Base-by-base conservation (phyloP, 73 alveolate genomes). In the Paramecium caudatum region DNA sequence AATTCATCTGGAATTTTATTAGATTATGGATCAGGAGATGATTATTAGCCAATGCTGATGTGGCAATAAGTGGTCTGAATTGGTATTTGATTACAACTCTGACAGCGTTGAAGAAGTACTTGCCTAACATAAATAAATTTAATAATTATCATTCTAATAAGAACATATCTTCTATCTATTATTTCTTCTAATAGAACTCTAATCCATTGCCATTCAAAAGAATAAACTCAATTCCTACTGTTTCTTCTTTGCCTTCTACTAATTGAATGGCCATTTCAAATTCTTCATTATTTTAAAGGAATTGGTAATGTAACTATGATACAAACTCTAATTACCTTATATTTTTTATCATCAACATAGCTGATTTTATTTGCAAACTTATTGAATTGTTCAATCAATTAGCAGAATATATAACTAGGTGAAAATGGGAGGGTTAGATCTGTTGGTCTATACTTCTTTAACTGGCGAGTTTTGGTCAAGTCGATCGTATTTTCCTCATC, bases 111-210 rank as follows among this genome's bases (percentile, higher is more conserved):
- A 10, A 1, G 30, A 55, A 13, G 0, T 27, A 55, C 30, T 55
- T 55, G 45, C 46, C 27, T 25, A 65, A 65, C 49, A 65, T 65
- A 65, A 25, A 33, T 25, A 65, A 65, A 33, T 33, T 33, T 33
- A n/a, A 33, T 65, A 30, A 25, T 65, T 49, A 65, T 65, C 34
- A 36, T 10, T 25, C 39, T 65, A 25, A 65, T 65, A 30, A 65
- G 3, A 65, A 30, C 83, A 65, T 33, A 30, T 74, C 88, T 17
- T 74, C 88, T 41, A 74, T 47, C 55, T 74, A 74, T 19, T 39
- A 12, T 39, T 27, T 74, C 43, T 74, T 74, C 21, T 37, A 34
- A 45, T 41, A 43, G 43, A 27, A 37, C 21, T 74, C 88, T n/a
- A 74, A 19, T 23, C 88, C 46, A 74, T 36, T 21, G 36, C 88